phyloP scores from a whole-genome alignment of 192 early-diverging fungal species.

The Phycomyces nitens region DNA sequence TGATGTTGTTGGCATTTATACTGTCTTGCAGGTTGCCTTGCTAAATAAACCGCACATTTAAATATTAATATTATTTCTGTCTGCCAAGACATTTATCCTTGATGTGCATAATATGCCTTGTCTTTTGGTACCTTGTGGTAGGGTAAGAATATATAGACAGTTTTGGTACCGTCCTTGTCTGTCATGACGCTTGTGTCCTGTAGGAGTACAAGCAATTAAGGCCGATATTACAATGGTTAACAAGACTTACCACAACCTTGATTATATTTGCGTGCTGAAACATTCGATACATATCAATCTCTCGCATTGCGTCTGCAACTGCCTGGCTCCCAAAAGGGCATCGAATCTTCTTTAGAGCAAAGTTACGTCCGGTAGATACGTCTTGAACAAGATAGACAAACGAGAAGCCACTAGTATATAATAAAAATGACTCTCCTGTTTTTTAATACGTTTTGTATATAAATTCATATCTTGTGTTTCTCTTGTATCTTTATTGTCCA shows the following conservation, averaged over 20 bases:
- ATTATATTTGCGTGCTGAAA: constrained; percentile 63
- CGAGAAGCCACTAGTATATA: constrained; percentile 56
- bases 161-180: constrained; percentile 45
- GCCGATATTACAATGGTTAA: not conserved
- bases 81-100: too few species aligned
- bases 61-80: not conserved
- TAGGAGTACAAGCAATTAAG: not conserved
- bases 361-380: constrained; percentile 33
- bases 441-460: not conserved
- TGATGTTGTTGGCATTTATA: constrained; percentile 45
- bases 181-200: constrained; percentile 52
- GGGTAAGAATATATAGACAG: constrained; percentile 68
- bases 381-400: constrained; percentile 60
- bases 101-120: not conserved
- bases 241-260: constrained; percentile 46
- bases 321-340: constrained; percentile 57
- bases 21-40: constrained; percentile 56
- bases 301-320: constrained; percentile 57
- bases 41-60: not conserved
- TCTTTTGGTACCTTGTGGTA: constrained; percentile 45
- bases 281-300: constrained; percentile 60
- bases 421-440: not conserved
- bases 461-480: not conserved
- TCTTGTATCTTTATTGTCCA: too few species aligned
- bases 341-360: constrained; percentile 64